Evolutionary conservation across 345 rosid genomes (phyloP).

Genomic region (Psidium friedrichsthalianum): DNA sequence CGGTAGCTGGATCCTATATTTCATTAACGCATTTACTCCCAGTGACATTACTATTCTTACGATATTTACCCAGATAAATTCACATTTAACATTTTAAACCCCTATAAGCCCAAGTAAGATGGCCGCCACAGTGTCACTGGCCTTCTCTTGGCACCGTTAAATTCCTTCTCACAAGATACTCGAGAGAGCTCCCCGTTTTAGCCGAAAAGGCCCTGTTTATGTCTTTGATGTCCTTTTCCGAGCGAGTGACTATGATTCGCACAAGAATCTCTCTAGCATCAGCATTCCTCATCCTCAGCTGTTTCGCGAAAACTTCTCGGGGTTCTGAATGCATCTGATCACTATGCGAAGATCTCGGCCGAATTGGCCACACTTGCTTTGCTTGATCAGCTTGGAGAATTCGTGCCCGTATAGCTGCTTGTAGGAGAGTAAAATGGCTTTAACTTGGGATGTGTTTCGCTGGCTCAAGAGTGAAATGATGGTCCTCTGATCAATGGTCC

Average conservation of each 20-base stretch:
- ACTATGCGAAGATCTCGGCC: slow-evolving; percentile 11
- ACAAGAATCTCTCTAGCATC: slow-evolving; percentile 10
- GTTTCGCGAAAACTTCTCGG: slow-evolving; percentile 16
- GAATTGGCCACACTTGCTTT: slow-evolving; percentile 15
- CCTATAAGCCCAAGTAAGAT: slow-evolving; percentile 7
- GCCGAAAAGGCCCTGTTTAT: slow-evolving; percentile 13
- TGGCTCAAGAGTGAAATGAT: slow-evolving; percentile 9
- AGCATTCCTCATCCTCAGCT: slow-evolving; percentile 13
- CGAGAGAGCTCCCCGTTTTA: slow-evolving; percentile 12
- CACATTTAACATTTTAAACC: slow-evolving; percentile 1
- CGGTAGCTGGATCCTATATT: not conserved
- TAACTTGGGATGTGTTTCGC: slow-evolving; percentile 10
- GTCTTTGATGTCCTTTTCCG: slow-evolving; percentile 2
- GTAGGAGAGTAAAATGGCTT: slow-evolving; percentile 9
- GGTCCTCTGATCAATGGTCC: slow-evolving; percentile 9
- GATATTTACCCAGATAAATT: not conserved
- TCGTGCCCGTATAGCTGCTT: slow-evolving; percentile 20
- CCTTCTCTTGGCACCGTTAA: not conserved
- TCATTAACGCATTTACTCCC: not conserved
- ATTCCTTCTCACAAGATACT: slow-evolving; percentile 5
- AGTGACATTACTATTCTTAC: not conserved
- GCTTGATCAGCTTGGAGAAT: slow-evolving; percentile 7
- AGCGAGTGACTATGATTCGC: slow-evolving; percentile 1
- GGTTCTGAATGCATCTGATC: slow-evolving; percentile 10
- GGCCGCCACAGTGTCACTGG: not conserved